A percentile compares a stretch with the other conserved stretches of the same genome.
Conservation (phyloP, 768 basidiomycete genomes). For the Mycena rosella region DNA sequence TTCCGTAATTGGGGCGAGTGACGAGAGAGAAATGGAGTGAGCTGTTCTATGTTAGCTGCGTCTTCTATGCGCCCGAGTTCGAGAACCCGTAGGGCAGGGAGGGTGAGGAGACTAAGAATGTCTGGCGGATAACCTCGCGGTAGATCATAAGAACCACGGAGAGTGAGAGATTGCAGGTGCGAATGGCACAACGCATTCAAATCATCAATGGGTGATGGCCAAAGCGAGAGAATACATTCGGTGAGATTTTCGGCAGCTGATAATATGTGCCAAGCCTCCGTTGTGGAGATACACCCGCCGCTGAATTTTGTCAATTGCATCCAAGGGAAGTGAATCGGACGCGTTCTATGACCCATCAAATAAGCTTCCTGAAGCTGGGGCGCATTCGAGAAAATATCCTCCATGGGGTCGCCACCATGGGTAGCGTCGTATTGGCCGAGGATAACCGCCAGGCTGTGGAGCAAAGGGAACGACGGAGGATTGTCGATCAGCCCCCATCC, state of each 20-base stretch:
- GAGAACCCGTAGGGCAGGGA: too few relatives aligned
- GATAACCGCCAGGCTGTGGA: not conserved
- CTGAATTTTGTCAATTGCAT: not conserved
- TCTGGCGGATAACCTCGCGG: too few relatives aligned
- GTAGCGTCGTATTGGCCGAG: not conserved
- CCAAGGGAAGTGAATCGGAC: constrained; percentile 1
- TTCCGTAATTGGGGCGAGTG: too few relatives aligned
- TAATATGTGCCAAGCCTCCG: not conserved
- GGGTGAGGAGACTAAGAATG: too few relatives aligned
- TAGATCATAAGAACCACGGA: not conserved
- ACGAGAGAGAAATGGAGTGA: too few relatives aligned
- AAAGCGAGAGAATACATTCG: not conserved
- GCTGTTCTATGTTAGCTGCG: too few relatives aligned
- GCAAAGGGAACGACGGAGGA: not conserved
- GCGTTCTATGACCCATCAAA: not conserved
- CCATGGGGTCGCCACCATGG: not conserved
- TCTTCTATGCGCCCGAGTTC: too few relatives aligned
- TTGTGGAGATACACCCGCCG: not conserved
- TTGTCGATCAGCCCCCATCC: not conserved
- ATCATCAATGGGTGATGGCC: not conserved
- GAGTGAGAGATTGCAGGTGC: constrained; percentile 1
- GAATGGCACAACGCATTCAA: not conserved
- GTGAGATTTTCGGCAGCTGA: not conserved
- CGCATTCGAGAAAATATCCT: not conserved
- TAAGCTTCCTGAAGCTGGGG: constrained; percentile 2